Evolutionary conservation across 306 rosid species (phyloP), one percentile per base, ranked within the genome.

Genomic region (Alnus glutinosa): DNA sequence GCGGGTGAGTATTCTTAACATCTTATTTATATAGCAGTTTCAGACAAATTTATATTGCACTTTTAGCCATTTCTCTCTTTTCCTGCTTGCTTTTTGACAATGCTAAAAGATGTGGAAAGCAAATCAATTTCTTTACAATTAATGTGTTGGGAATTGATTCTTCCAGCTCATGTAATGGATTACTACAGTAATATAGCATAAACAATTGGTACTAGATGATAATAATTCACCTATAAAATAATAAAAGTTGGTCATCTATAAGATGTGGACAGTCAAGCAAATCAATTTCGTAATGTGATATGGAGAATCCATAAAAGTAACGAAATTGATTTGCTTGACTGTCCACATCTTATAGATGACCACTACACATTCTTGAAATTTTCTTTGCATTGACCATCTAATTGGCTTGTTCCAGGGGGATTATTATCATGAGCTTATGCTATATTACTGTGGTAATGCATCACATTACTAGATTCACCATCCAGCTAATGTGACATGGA

Each of bases 1-100:
- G 97, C 91, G 92, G 71, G 97, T 94, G 49, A 87, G 97, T 89
- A 69, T 23, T 34, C 28, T 23, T 23, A 23, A 23, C 28, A 23
- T 23, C 28, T 23, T 23, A 23, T 23, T 23, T 23, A 23, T 23
- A 23, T 23, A 23, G 28, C 28, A 23, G 28, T 23, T 23, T 23
- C 28, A 23, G 28, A 23, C 28, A 23, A 23, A 23, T 23, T 23
- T 23, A 23, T 62, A 3, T 32, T 10, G 69, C 4, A 18, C 19
- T 67, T 67, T 66, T 8, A 6, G 9, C 47, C 13, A 14, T 6
- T 37, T 36, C 42, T 70, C 39, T 19, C 10, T 70, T 70, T 70
- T 70, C 55, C 36, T 44, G 1, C 15, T 3, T 46, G 10, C 34
- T 19, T 69, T 44, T 36, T 77, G 39, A 58, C 49, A 34, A 49